These are phyloP conservation scores for Adansonia rubrostipa DNA, from an alignment of 441 rosid species.

Conservation along the genomic window DNA sequence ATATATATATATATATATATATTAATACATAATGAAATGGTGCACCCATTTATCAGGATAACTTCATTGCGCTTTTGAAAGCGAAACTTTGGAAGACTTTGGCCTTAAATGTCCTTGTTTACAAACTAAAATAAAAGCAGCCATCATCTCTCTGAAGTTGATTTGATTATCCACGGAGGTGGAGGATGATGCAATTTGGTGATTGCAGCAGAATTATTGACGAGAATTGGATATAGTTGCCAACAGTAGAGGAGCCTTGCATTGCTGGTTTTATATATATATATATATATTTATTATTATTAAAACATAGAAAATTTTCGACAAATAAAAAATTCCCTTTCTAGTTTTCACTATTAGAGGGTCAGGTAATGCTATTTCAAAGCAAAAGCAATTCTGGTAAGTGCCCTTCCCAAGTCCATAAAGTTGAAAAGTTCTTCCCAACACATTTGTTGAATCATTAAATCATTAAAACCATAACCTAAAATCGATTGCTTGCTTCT, in stretches of 20 bases:
- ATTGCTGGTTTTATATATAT: background rate
- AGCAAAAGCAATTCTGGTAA: background rate
- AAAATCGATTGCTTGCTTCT: background rate
- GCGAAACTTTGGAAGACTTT: slow-evolving; percentile 5
- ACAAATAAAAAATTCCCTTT: background rate
- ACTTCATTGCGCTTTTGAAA: slow-evolving; percentile 14
- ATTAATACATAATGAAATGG: background rate
- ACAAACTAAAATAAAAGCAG: background rate
- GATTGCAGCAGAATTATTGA: background rate
- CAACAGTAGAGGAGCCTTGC: background rate
- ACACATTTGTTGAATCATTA: background rate
- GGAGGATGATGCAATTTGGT: background rate
- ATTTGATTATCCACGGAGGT: background rate
- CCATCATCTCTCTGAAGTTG: background rate
- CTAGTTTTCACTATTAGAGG: background rate
- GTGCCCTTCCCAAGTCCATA: background rate
- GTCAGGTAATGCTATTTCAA: background rate
- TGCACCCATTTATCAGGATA: background rate
- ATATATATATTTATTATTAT: background rate
- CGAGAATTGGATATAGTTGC: background rate
- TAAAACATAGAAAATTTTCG: background rate
- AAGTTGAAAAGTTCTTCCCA: background rate
- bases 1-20: background rate
- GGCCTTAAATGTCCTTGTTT: background rate
- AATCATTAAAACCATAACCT: background rate